These are phyloP conservation scores for Punctularia strigosozonata DNA, from an alignment of 768 basidiomycete genomes.

Conservation along the genomic window DNA sequence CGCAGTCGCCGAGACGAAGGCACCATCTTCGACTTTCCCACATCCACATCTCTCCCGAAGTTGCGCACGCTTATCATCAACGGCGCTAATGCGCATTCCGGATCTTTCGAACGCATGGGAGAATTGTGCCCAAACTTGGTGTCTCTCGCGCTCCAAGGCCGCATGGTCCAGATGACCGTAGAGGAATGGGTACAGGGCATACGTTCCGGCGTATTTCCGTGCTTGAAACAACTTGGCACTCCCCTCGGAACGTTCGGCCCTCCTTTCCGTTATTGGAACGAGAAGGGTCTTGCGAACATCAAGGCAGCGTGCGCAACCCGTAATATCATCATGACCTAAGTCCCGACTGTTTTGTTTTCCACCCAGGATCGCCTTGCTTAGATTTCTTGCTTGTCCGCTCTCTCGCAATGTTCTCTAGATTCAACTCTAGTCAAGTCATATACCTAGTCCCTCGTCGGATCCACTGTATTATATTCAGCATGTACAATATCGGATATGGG, in stretches of 20 bases:
- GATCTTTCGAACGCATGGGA: slow-evolving; percentile 21
- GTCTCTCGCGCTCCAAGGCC: slow-evolving; percentile 28
- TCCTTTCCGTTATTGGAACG: slow-evolving; percentile 31
- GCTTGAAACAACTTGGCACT: slow-evolving; percentile 22
- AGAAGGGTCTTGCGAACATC: too few species aligned
- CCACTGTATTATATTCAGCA: too few species aligned
- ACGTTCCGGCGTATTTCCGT: slow-evolving; percentile 20
- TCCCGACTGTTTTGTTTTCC: too few species aligned
- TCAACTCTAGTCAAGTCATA: too few species aligned
- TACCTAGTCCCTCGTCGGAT: too few species aligned
- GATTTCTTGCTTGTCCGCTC: too few species aligned
- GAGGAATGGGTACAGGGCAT: slow-evolving; percentile 33
- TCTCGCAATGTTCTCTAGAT: too few species aligned
- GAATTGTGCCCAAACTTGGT: slow-evolving; percentile 25
- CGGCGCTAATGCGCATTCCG: slow-evolving; percentile 28
- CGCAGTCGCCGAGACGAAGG: slow-evolving; percentile 13
- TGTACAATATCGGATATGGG: too few species aligned
- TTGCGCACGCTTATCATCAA: slow-evolving; percentile 32
- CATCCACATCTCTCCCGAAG: slow-evolving; percentile 19
- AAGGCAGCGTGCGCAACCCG: slow-evolving; percentile 13
- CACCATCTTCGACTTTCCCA: slow-evolving; percentile 21
- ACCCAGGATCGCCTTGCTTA: too few species aligned
- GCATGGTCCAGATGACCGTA: slow-evolving; percentile 23
- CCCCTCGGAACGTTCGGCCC: slow-evolving; percentile 28
- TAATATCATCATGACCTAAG: too few species aligned